Evolutionary conservation across 2,329 filamentous ascomycete genomes (phyloP), one percentile per base, ranked within the genome.

Genomic region (Pleoardoris graminearum): DNA sequence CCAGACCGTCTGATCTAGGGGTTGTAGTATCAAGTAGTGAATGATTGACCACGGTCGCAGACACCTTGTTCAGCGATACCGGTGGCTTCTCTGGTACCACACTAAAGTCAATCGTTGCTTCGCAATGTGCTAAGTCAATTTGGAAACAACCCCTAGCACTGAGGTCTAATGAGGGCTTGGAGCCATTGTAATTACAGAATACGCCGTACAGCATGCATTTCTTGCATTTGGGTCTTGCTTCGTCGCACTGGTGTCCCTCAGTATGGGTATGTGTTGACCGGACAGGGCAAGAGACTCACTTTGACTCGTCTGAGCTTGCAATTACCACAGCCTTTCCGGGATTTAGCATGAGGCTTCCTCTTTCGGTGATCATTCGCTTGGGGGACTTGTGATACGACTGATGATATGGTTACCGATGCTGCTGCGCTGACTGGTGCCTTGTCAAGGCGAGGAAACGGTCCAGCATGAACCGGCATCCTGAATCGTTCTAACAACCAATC

Each of bases 241-340:
- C 82, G 59, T 85, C 82, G 55, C 82, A 85, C 80, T 82, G 16
- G 14, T 29, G 44, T 27, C 14, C 14, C 51, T 50, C 17, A 63
- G 50, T 35, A 35, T n/a, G 4, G 3, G 10, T n/a, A 16, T 2
- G 12, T 2, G 3, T 7, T 32, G 17, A 27, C 35, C 10, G 2
- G 21, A 25, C 16, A 32, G 21, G 25, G 7, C 14, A 11, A 45
- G 55, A 50, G 27, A 54, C 68, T 63, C 65, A 79, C 80, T 73
- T 83, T 84, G 43, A 83, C 75, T 47, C 78, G 73, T 29, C 80
- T 73, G 17, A 83, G 61, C 59, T 83, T 83, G 64, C 82, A 85
- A 58, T 84, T 84, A 3, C 76, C 76, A 57, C 82, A 84, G 1
- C 82, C 82, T 12, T 73, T 70, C 16, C 79, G 73, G 1, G 80